phyloP scores from a whole-genome alignment of 2,329 filamentous ascomycete species.

The Westerdykella sp. region DNA sequence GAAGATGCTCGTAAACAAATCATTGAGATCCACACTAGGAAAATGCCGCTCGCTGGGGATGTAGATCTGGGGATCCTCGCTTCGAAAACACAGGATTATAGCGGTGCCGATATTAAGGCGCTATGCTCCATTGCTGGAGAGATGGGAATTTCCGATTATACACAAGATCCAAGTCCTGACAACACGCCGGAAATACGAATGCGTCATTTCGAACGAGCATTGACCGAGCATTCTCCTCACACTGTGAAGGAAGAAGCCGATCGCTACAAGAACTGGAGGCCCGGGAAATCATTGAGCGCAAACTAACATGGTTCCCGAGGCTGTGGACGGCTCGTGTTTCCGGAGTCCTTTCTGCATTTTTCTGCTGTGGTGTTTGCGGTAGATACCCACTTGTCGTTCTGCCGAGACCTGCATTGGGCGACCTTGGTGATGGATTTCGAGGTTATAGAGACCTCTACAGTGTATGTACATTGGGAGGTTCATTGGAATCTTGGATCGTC shows the following conservation, averaged over 20 bases:
- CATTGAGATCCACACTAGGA: conserved; percentile 59
- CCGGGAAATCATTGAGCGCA: conserved; percentile 27
- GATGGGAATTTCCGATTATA: conserved; percentile 29
- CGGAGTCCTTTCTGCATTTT: too few species aligned
- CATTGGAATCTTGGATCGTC: too few species aligned
- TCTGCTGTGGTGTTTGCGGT: too few species aligned
- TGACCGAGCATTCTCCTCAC: conserved; percentile 37
- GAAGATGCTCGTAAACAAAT: conserved; percentile 68
- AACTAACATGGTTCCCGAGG: neutral
- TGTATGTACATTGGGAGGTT: too few species aligned
- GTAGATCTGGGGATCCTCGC: conserved; percentile 63
- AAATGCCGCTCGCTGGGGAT: conserved; percentile 54
- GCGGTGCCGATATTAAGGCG: conserved; percentile 73
- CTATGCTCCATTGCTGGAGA: conserved; percentile 44
- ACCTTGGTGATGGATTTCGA: too few species aligned
- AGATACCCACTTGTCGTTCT: too few species aligned
- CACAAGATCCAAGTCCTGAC: conserved; percentile 11
- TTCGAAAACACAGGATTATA: conserved; percentile 64
- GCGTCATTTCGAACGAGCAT: conserved; percentile 45
- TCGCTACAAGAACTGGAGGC: conserved; percentile 39
- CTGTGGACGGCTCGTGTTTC: too few species aligned
- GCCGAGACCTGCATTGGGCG: too few species aligned
- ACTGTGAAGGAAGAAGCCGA: conserved; percentile 40
- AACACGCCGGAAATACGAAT: conserved; percentile 34
- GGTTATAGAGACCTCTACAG: too few species aligned